Conservation (phyloP, 306 rosid species). For the Phaseolus lunatus region DNA sequence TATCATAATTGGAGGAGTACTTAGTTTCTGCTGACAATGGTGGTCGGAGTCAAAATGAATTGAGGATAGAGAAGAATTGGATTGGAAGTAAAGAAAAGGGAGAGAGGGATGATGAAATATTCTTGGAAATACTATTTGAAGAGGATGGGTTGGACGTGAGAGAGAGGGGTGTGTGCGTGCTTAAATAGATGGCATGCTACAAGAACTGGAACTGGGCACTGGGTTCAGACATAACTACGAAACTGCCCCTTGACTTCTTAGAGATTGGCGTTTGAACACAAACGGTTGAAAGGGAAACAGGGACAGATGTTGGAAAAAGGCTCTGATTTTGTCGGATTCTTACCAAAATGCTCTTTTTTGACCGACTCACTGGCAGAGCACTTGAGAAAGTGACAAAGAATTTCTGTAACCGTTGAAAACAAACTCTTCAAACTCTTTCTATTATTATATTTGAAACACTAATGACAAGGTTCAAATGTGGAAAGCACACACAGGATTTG, state of each 20-base stretch:
- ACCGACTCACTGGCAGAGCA: constrained; percentile 60
- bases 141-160: constrained; percentile 48
- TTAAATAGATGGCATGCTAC: constrained; percentile 60
- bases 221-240: constrained; percentile 60
- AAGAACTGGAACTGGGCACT: constrained; percentile 43
- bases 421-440: constrained; percentile 47
- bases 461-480: not conserved
- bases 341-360: constrained; percentile 67
- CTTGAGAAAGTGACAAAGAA: constrained; percentile 52
- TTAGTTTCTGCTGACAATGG: constrained; percentile 28
- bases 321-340: constrained; percentile 87
- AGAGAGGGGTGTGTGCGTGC: constrained; percentile 48
- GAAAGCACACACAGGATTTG: constrained; percentile 4
- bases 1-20: constrained; percentile 49
- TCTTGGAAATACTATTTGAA: constrained; percentile 48
- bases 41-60: constrained; percentile 36
- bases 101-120: constrained; percentile 1
- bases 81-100: constrained; percentile 39
- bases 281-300: constrained; percentile 68
- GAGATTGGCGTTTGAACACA: constrained; percentile 62
- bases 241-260: constrained; percentile 65
- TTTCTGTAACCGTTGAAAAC: constrained; percentile 67
- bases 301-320: constrained; percentile 78
- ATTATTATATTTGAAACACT: not conserved
- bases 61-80: constrained; percentile 41